phyloP scores from a whole-genome alignment of 2,329 filamentous ascomycete genomes.

The Neofusicoccum cordaticola region DNA sequence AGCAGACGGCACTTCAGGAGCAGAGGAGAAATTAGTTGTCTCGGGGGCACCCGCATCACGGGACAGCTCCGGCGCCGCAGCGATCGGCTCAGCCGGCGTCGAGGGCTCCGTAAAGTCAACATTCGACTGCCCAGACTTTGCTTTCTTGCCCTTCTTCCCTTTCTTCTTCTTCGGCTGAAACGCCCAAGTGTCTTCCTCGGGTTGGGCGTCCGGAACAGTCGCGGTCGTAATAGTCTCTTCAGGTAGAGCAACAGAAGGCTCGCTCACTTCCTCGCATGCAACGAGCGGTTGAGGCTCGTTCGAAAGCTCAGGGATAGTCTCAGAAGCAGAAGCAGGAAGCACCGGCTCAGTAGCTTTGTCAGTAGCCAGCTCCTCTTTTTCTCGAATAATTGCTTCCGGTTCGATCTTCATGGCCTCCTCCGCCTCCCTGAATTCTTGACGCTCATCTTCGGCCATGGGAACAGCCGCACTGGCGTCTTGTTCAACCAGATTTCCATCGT shows the following conservation, averaged over 20 bases:
- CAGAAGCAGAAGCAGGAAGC: background rate
- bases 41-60: background rate
- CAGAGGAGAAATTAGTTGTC: background rate
- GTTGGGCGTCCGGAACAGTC: background rate
- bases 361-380: background rate
- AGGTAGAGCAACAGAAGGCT: background rate
- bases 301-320: background rate
- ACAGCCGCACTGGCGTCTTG: too few species aligned
- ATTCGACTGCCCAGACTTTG: background rate
- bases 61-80: background rate
- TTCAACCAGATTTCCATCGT: background rate
- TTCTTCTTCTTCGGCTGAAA: conserved; percentile 13
- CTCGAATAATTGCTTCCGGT: background rate
- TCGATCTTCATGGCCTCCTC: background rate
- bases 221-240: background rate
- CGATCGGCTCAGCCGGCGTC: background rate
- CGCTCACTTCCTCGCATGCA: background rate
- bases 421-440: background rate
- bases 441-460: background rate
- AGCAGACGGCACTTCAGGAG: background rate
- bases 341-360: background rate
- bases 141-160: conserved; percentile 5
- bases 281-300: background rate
- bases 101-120: background rate
- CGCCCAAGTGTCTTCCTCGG: background rate